Evolutionary conservation across 305 asterid species (phyloP), one percentile per base, ranked within the genome.

Genomic region (Solanum hybrid): DNA sequence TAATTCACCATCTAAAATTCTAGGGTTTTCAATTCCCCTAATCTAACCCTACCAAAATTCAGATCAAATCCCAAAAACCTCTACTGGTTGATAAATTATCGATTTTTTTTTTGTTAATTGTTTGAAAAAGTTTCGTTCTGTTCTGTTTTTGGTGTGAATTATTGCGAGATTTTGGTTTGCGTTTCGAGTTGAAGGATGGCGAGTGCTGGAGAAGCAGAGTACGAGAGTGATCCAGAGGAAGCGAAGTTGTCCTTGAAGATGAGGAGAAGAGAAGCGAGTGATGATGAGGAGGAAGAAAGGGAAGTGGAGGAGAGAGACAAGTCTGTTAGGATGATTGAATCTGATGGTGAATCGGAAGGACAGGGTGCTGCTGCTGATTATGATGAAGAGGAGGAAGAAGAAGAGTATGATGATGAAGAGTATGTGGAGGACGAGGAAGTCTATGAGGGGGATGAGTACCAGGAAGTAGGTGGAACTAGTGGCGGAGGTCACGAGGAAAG

Each of bases 151-250:
- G 40, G 88, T 57, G 85, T 18, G 28, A 28, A 88, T 89, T 88
- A 67, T 89, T 88, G 67, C 87, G 69, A 46, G 29, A 18, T 83
- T 83, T 83, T 42, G 28, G 34, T 31, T 64, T 76, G 67, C 28
- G 33, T 24, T 61, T 75, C 87, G 86, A 64, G 86, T 67, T 36
- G 89, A 89, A 46, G n/a, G 18, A 97, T 97, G 99, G 98, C 92
- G 87, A 90, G 64, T 71, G 89, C 74, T 74, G 91, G 87, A 76
- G 93, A 93, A 89, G 96, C 91, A 91, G 98, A 93, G 88, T 98
- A 97, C 94, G 98, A 96, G 95, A 98, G 99, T 95, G 98, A 97
- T 93, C 99, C 99, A 71, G 99, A 97, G 92, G 99, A 97, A 93
- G 93, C 97, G 78, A 96, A 95, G 96, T 84, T 96, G 90, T 96